Evolutionary conservation across 306 rosid genomes (phyloP).

Genomic region (Gynostemma pentaphyllum): DNA sequence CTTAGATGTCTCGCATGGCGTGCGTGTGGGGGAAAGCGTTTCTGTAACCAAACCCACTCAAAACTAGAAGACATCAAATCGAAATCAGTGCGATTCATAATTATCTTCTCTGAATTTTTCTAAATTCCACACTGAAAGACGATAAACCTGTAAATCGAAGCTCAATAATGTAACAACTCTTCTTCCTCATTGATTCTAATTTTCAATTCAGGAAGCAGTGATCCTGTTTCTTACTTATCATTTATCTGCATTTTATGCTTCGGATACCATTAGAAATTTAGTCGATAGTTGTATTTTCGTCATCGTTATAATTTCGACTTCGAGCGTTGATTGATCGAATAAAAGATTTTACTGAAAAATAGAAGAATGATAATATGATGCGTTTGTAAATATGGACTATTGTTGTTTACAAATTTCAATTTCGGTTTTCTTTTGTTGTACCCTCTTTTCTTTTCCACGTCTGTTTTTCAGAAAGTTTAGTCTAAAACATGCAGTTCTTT

Average conservation of each 20-base stretch:
- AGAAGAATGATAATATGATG: neutral
- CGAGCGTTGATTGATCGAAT: neutral
- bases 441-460: too few species aligned
- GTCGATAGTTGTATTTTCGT: neutral
- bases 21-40: neutral
- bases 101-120: neutral
- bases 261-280: neutral
- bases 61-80: neutral
- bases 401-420: too few species aligned
- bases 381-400: neutral
- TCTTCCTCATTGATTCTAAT: too few species aligned
- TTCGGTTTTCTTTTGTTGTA: too few species aligned
- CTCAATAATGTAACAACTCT: too few species aligned
- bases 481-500: too few species aligned
- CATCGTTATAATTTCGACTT: neutral
- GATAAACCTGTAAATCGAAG: too few species aligned
- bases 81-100: neutral
- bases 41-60: neutral
- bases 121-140: neutral
- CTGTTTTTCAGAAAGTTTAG: too few species aligned
- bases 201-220: neutral
- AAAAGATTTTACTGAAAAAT: neutral
- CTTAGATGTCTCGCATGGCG: conserved; percentile 9
- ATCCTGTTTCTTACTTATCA: neutral
- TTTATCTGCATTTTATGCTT: neutral